Evolutionary conservation across 139 green algal species (phyloP), one percentile per base, ranked within the genome.

Genomic region (Coccomyxa sp.): DNA sequence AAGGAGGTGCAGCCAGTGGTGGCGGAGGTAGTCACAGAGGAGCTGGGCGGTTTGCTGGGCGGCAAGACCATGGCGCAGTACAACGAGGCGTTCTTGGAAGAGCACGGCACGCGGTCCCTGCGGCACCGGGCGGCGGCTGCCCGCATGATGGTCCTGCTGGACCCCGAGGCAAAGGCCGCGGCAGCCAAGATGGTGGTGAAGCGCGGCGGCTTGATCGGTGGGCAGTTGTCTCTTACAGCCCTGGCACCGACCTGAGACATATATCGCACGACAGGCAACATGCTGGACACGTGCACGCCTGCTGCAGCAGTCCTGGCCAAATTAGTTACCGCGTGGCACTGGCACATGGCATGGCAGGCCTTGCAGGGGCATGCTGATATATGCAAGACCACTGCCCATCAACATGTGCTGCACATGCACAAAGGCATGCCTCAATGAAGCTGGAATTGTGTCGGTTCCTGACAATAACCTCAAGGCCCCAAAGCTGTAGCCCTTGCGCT

Each of bases 31-130:
- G 73, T 94, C 7, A 37, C 34, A 2, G 55, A 75, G 16, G 75
- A 84, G 14, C 39, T 90, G 73, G 64, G 82, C 8, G n/a, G 44
- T 33, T 76, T 95, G 78, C 78, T 93, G 44, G 86, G 80, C 10
- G 78, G 64, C 6, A 33, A 73, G 29, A 70, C 39, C n/a, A 38
- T 82, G 16, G 58, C 70, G 6, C 73, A 75, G 0, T 89, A 85
- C 80, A 74, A 82, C 16, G 74, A 78, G 35, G 73, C 33, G 0
- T 95, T 82, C 79, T 74, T 76, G 18, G 70, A 36, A 37, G 27
- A 71, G 14, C 82, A 91, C 70, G 85, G 69, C 27, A 31, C 31
- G 68, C 58, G 37, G 39, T 86, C 79, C 14, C 73, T 94, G 77
- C 44, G 76, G 31, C 84, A 90, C 41, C 68, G 80, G 29, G 73